Conservation (phyloP, 495 filamentous ascomycete genomes). For the Parathielavia hyrcaniae region DNA sequence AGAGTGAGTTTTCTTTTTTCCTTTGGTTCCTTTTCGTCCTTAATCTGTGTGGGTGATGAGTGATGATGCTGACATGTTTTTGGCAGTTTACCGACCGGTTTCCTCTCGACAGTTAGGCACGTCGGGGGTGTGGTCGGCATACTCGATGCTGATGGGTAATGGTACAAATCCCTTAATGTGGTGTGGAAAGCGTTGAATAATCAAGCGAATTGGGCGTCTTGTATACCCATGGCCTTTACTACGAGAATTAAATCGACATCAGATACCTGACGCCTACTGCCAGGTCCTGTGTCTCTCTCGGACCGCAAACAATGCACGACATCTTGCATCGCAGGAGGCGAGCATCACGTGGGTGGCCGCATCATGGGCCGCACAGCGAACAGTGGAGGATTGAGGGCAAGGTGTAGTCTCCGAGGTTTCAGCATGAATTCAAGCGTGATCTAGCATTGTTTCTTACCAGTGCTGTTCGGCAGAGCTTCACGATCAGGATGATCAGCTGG, state of each 20-base stretch:
- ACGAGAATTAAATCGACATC: too few species aligned
- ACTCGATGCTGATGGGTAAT: background rate
- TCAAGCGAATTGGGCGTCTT: too few species aligned
- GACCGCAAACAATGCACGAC: slow-evolving; percentile 35
- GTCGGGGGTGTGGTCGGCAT: background rate
- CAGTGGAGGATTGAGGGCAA: too few species aligned
- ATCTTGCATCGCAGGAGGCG: slow-evolving; percentile 34
- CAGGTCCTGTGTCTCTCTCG: background rate
- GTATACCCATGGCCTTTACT: too few species aligned
- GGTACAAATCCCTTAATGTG: too few species aligned
- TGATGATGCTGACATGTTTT: background rate
- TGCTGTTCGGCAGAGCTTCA: too few species aligned
- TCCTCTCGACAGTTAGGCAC: slow-evolving; percentile 39
- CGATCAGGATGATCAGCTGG: too few species aligned
- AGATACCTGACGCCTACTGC: background rate
- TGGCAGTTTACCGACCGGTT: slow-evolving; percentile 48
- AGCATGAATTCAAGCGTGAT: too few species aligned
- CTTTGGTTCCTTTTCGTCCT: background rate
- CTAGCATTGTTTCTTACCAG: too few species aligned
- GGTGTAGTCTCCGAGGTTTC: too few species aligned
- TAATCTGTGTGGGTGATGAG: background rate
- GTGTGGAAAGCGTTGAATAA: too few species aligned
- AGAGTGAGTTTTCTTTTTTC: slow-evolving; percentile 46
- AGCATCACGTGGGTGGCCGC: slow-evolving; percentile 35
- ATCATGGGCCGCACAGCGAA: slow-evolving; percentile 21